Evolutionary conservation across 2,329 filamentous ascomycete genomes (phyloP), one percentile per base, ranked within the genome.

Genomic region (Fonsecaea pedrosoi): DNA sequence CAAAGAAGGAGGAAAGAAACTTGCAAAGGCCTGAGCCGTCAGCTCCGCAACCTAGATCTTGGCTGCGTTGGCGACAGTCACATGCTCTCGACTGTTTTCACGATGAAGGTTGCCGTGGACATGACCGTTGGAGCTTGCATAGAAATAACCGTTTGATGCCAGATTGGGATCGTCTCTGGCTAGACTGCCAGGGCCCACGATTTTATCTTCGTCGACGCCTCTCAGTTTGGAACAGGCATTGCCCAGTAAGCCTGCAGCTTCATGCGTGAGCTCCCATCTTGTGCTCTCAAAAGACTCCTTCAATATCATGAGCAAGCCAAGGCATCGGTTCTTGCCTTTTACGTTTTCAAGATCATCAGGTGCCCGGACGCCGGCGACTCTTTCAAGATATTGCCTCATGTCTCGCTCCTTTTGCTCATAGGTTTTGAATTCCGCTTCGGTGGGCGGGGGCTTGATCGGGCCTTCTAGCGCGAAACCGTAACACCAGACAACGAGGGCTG

Each of bases 381-480:
- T 86, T 62, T 85, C 80, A 54, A 99, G 84, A 75, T 92, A 98
- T 15, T 84, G 83, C 60, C 90, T 86, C 93, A 97, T 96, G 73
- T 94, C 89, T 48, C 82, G 84, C 54, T 90, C 85, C 76, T 90
- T 89, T 69, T 92, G 89, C 13, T 88, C 85, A 57, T 84, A 83
- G 0, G 83, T 89, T 42, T 77, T 78, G 64, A 91, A 87, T 81
- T 79, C 72, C 79, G 84, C 59, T 73, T 80, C 73, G 1, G 77
- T 76, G 12, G 79, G 72, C 1, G 79, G 74, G 3, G 78, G 79
- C 6, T 84, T 81, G 65, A 91, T 87, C 0, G 92, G 86, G 0
- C 95, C 95, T 72, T 98, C 95, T 21, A 96, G 82, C 0, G 94
- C 93, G 76, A 89, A 97, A 2, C 94, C 94, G 74, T 98, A 99